A percentile compares a stretch with the other conserved stretches of the same genome.
These are phyloP conservation scores for Zoysia pacifica DNA, from an alignment of 176 grass and related monocot genomes.

Conservation along the genomic window DNA sequence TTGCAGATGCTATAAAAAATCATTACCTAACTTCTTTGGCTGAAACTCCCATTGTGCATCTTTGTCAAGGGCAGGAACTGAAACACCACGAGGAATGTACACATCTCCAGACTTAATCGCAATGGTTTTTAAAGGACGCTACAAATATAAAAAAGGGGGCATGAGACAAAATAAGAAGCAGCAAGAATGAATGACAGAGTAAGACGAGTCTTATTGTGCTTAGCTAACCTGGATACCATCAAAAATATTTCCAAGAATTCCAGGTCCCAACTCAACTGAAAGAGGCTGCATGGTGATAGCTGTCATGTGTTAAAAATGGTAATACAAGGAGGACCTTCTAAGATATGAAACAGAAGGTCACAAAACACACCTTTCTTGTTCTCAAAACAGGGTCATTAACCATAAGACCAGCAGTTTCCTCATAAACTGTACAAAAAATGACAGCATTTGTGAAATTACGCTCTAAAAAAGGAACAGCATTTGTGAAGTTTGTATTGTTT, in stretches of 20 bases:
- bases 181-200: not conserved
- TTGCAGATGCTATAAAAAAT: not conserved
- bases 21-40: conserved; percentile 62
- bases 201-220: conserved; percentile 5
- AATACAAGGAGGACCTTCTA: conserved; percentile 3
- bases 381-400: conserved; percentile 68
- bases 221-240: conserved; percentile 78
- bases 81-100: conserved; percentile 94
- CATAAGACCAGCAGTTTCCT: conserved; percentile 70
- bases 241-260: conserved; percentile 96
- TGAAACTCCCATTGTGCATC: conserved; percentile 76
- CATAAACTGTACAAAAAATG: conserved; percentile 50
- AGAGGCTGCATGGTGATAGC: conserved; percentile 63
- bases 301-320: conserved; percentile 10
- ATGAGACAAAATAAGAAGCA: not conserved
- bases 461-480: not conserved
- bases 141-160: conserved; percentile 23
- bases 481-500: conserved; percentile 24
- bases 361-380: conserved; percentile 55
- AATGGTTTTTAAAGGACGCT: conserved; percentile 87
- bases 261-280: conserved; percentile 86
- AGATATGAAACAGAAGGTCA: not conserved
- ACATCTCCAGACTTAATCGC: conserved; percentile 88
- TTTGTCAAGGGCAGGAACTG: conserved; percentile 94
- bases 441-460: conserved; percentile 2